Evolutionary conservation across 768 basidiomycete genomes (phyloP).

Genomic region (Amanita brunnescens): DNA sequence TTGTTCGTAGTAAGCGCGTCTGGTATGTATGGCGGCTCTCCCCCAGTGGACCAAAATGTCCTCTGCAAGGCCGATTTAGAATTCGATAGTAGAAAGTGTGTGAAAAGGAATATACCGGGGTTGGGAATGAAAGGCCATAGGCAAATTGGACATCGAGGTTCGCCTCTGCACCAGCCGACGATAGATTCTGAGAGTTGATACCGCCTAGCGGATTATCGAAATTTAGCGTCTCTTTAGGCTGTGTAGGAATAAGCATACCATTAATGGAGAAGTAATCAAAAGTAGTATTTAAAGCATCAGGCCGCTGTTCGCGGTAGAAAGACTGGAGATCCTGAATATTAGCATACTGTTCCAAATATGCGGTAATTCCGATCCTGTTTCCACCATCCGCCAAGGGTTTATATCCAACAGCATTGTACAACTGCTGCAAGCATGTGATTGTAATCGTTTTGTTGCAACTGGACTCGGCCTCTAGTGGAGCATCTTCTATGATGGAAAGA

Average conservation of each 20-base stretch:
- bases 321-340: slow-evolving; percentile 42
- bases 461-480: slow-evolving; percentile 32
- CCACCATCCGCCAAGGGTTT: slow-evolving; percentile 30
- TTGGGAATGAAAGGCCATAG: slow-evolving; percentile 56
- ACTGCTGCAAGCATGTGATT: slow-evolving; percentile 40
- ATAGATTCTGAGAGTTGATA: slow-evolving; percentile 45
- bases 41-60: slow-evolving; percentile 55
- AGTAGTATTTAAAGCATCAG: slow-evolving; percentile 37
- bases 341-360: slow-evolving; percentile 44
- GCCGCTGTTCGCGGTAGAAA: slow-evolving; percentile 41
- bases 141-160: slow-evolving; percentile 62
- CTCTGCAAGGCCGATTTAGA: slow-evolving; percentile 21
- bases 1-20: slow-evolving; percentile 30
- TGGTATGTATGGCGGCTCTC: slow-evolving; percentile 49
- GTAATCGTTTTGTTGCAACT: slow-evolving; percentile 45
- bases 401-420: slow-evolving; percentile 47
- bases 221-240: too few species aligned
- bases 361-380: slow-evolving; percentile 47
- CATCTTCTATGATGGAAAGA: slow-evolving; percentile 17
- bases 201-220: too few species aligned
- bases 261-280: slow-evolving; percentile 49
- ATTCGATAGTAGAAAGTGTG: neutral
- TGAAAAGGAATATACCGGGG: slow-evolving; percentile 20
- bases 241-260: slow-evolving; percentile 32
- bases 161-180: slow-evolving; percentile 52